Conservation (phyloP, 2,329 filamentous ascomycete genomes). For the Escovopsis weberi region DNA sequence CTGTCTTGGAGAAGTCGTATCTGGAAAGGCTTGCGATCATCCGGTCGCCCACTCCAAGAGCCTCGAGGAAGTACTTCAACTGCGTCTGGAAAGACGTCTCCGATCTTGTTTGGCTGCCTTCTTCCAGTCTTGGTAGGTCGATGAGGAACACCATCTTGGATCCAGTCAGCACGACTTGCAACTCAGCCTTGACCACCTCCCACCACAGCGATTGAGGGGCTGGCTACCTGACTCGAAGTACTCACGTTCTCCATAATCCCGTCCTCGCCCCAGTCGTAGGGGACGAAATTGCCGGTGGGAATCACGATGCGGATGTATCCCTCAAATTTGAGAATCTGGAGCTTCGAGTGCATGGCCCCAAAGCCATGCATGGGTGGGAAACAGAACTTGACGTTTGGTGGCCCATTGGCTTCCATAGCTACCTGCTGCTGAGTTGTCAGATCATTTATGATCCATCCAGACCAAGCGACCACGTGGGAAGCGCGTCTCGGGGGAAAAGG, state of each 20-base stretch:
- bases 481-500: background rate
- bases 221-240: conserved; percentile 3
- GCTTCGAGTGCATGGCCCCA: conserved; percentile 83
- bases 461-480: background rate
- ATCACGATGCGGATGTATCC: conserved; percentile 64
- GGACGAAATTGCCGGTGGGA: conserved; percentile 73
- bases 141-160: conserved; percentile 71
- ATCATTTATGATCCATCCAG: background rate
- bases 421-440: conserved; percentile 20
- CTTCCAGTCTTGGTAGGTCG: conserved; percentile 57
- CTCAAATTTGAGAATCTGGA: conserved; percentile 74
- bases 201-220: no score
- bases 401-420: conserved; percentile 33
- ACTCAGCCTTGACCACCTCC: no score
- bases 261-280: conserved; percentile 80
- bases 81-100: conserved; percentile 49
- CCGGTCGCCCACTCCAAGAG: conserved; percentile 47
- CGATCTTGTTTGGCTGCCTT: conserved; percentile 13
- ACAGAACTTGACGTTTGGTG: conserved; percentile 49
- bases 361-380: conserved; percentile 69
- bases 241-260: conserved; percentile 73
- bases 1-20: conserved; percentile 71
- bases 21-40: conserved; percentile 54
- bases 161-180: conserved; percentile 7
- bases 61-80: conserved; percentile 53